A percentile compares a stretch with the other conserved stretches of the same genome.
Conservation (phyloP, 2,329 filamentous ascomycete species). For the Scedosporium aurantiacum region DNA sequence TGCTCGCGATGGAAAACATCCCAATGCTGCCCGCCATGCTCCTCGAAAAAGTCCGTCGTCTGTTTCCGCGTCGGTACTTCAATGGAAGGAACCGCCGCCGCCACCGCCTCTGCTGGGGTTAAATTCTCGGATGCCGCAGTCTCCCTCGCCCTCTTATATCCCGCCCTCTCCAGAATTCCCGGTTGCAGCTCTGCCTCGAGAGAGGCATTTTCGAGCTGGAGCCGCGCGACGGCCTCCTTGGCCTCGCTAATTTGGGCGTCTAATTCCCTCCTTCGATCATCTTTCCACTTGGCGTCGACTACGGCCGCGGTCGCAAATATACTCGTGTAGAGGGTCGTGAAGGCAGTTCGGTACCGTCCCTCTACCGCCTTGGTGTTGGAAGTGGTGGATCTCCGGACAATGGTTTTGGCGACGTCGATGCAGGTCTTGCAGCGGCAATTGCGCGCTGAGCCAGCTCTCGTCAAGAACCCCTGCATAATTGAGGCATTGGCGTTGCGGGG, state of each 20-base stretch:
- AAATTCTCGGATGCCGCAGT: neutral
- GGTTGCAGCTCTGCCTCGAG: conserved; percentile 1
- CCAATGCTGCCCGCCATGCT: neutral
- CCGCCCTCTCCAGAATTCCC: conserved; percentile 4
- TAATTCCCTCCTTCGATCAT: conserved; percentile 46
- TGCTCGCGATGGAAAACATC: neutral
- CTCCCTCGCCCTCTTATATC: neutral
- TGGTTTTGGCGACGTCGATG: conserved; percentile 38
- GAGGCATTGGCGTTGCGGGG: conserved; percentile 18
- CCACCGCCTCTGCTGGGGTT: neutral
- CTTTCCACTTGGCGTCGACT: conserved; percentile 49
- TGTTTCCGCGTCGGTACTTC: neutral
- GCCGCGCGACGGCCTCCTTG: conserved; percentile 9
- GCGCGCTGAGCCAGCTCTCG: conserved; percentile 52
- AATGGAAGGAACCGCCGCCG: neutral
- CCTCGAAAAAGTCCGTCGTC: neutral
- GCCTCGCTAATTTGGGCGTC: conserved; percentile 35
- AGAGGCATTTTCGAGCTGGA: conserved; percentile 9
- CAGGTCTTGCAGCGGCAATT: conserved; percentile 55
- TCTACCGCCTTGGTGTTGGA: conserved; percentile 30
- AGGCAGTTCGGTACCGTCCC: conserved; percentile 38
- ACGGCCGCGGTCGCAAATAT: conserved; percentile 55
- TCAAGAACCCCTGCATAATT: conserved; percentile 59
- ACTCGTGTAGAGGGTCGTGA: conserved; percentile 58
- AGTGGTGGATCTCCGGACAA: conserved; percentile 26